These are phyloP conservation scores for Hymenoscyphus albidus DNA, from an alignment of 2,329 filamentous ascomycete genomes.

Conservation along the genomic window DNA sequence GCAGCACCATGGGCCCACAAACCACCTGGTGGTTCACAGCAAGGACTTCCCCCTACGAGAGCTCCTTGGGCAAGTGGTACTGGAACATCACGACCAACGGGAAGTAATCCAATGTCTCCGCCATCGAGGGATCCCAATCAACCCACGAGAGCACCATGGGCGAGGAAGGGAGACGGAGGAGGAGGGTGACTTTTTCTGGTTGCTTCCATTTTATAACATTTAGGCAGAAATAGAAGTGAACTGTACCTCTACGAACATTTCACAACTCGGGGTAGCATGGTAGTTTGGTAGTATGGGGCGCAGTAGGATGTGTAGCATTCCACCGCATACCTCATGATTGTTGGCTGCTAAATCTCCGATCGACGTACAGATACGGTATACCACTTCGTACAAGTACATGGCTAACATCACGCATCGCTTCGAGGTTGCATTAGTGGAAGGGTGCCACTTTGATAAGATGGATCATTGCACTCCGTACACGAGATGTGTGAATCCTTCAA, in stretches of 20 bases:
- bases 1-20: slow-evolving; percentile 4
- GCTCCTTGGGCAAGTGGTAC: slow-evolving; percentile 33
- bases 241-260: neutral
- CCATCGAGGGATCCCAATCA: neutral
- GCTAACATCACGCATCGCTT: neutral
- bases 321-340: neutral
- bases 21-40: neutral
- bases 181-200: neutral
- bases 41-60: slow-evolving; percentile 15
- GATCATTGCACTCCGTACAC: neutral
- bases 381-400: neutral
- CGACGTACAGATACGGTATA: neutral
- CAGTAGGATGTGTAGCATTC: neutral
- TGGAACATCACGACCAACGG: slow-evolving; percentile 11
- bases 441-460: neutral
- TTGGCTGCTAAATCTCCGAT: neutral
- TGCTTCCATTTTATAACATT: neutral
- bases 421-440: neutral
- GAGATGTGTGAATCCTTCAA: neutral
- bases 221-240: neutral
- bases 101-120: neutral
- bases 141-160: slow-evolving; percentile 14
- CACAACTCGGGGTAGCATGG: neutral
- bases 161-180: slow-evolving; percentile 8
- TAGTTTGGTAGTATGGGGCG: neutral